phyloP scores from a whole-genome alignment of 1,284 basidiomycete genomes.

The Boletellus sp. region DNA sequence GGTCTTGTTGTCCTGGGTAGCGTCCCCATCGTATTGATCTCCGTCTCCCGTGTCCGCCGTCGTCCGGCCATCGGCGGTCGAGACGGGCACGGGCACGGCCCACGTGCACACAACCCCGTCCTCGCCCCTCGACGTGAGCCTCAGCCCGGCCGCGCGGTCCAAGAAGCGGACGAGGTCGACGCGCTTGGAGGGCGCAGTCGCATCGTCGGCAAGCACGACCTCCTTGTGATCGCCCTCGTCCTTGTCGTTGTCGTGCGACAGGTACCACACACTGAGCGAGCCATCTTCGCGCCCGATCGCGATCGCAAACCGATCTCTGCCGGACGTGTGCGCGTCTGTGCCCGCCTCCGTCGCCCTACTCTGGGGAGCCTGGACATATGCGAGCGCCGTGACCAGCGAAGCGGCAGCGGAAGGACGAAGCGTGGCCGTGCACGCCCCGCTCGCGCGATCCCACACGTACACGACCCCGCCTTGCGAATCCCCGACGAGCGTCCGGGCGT shows the following conservation, averaged over 20 bases:
- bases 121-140: slow-evolving; percentile 11
- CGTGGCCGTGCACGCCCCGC: slow-evolving; percentile 14
- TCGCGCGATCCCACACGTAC: slow-evolving; percentile 16
- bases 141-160: not conserved
- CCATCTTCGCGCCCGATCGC: slow-evolving; percentile 20
- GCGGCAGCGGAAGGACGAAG: not conserved
- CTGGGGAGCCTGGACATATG: not conserved
- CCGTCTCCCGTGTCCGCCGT: not conserved
- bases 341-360: too few relatives aligned
- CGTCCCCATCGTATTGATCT: not conserved
- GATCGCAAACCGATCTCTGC: not conserved
- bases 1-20: not conserved
- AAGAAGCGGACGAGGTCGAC: slow-evolving; percentile 14
- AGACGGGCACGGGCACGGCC: slow-evolving; percentile 8
- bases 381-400: slow-evolving; percentile 17
- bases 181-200: not conserved
- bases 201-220: slow-evolving; percentile 6
- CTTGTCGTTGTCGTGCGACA: slow-evolving; percentile 6
- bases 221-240: too few relatives aligned
- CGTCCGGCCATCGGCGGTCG: not conserved
- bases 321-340: not conserved
- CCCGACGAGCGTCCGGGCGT: slow-evolving; percentile 12
- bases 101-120: slow-evolving; percentile 11
- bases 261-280: slow-evolving; percentile 17
- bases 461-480: slow-evolving; percentile 16